A percentile compares a stretch with the other conserved stretches of the same genome.
phyloP scores from a whole-genome alignment of 2,329 filamentous ascomycete species.

The Allantophomopsis lycopodina region DNA sequence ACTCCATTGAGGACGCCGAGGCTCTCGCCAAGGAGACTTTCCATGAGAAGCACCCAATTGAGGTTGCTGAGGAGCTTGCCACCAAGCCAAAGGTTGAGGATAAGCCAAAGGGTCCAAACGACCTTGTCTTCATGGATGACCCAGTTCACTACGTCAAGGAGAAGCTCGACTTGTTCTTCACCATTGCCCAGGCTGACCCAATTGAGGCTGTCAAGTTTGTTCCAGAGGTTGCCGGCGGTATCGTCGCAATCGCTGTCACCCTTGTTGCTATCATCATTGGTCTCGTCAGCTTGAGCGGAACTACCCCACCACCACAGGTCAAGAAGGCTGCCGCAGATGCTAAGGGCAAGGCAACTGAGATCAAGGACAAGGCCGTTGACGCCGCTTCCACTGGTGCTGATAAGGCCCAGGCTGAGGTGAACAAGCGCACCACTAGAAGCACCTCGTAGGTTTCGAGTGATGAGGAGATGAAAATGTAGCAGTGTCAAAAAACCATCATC shows the following conservation, averaged over 20 bases:
- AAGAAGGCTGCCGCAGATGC: conserved; percentile 56
- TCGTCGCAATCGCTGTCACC: conserved; percentile 57
- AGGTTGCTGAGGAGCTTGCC: conserved; percentile 68
- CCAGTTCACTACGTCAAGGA: conserved; percentile 78
- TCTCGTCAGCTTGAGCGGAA: conserved; percentile 47
- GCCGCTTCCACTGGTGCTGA: conserved; percentile 49
- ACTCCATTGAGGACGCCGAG: conserved; percentile 85
- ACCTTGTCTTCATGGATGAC: conserved; percentile 83
- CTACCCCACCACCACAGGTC: conserved; percentile 53
- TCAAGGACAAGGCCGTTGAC: conserved; percentile 58
- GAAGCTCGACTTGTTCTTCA: conserved; percentile 86
- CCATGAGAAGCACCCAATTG: conserved; percentile 71
- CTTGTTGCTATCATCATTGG: conserved; percentile 58
- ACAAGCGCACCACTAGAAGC: conserved; percentile 17
- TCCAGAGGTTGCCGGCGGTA: conserved; percentile 76
- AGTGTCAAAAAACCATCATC: too few relatives aligned
- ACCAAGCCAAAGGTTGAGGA: conserved; percentile 61
- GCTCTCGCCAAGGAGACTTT: conserved; percentile 84
- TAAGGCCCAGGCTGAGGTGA: conserved; percentile 47
- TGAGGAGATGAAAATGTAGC: too few relatives aligned
- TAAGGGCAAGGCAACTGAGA: conserved; percentile 62
- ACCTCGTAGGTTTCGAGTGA: conserved; percentile 8
- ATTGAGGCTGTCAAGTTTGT: conserved; percentile 76
- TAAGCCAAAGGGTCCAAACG: conserved; percentile 54
- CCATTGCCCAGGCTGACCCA: conserved; percentile 67